Base-by-base conservation (phyloP, 2,329 filamentous ascomycete genomes). In the Xylaria sp. region DNA sequence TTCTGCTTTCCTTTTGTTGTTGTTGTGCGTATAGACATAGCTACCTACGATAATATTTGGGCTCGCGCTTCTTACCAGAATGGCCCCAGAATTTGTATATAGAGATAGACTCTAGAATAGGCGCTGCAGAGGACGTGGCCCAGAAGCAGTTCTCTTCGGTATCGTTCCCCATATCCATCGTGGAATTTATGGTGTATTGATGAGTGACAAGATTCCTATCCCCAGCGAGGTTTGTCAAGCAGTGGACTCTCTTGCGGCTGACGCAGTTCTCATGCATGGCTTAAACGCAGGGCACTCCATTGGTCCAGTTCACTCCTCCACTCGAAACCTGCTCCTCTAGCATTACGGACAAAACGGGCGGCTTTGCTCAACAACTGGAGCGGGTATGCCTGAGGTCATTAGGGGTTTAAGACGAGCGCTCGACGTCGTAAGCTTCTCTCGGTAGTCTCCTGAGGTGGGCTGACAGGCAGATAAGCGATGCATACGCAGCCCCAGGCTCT, bases 101-200 rank as follows among this genome's bases (percentile, higher is more conserved):
- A 69, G 62, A 65, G 36, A 68, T 65, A 66, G 61, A 64, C 42
- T 56, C 48, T 69, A 69, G 60, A 69, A 60, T 61, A 55, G 27
- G 34, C 51, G 42, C 47, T 32, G 8, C 6, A 36, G 21, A 48
- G 30, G 45, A 58, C 42, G 32, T n/a, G 11, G 39, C 32, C 12
- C 8, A 19, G 9, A 50, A 48, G 11, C 8, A 21, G 4, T 12
- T 42, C 24, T 45, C 21, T 19, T 51, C 4, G 21, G 24, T 51
- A 27, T 24, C 21, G 2, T 47, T 19, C 39, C 8, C 5, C 6
- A 17, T 47, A 17, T 47, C 8, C n/a, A 5, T 5, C n/a, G 42
- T 47, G 8, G 42, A 47, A 1, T 17, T 8, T 47, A 19, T 47
- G 42, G 2, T 19, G 42, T 47, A 19, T 4, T 6, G 4, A 3